Percentiles rank a stretch among this genome's conserved stretches.
Evolutionary conservation across 2,329 filamentous ascomycete genomes (phyloP).

Genomic region (Penicillium janthinellum): DNA sequence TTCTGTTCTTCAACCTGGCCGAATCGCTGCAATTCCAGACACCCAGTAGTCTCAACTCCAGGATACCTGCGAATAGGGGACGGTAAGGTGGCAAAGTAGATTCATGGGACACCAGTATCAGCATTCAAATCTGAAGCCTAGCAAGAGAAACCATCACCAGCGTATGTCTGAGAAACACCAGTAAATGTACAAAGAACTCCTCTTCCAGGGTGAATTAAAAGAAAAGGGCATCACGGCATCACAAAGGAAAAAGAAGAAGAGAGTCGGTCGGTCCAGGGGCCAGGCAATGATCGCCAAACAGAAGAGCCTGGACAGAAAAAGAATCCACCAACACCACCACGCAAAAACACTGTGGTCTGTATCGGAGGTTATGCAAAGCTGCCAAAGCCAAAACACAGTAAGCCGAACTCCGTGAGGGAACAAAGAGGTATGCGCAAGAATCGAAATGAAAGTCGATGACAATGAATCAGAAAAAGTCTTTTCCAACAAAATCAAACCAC

Average conservation of each 20-base stretch:
- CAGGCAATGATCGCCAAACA: constrained; percentile 4
- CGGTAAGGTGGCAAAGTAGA: neutral
- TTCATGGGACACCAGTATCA: neutral
- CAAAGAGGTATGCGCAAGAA: constrained; percentile 30
- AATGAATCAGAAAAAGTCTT: constrained; percentile 8
- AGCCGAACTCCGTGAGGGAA: constrained; percentile 24
- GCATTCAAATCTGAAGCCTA: constrained; percentile 1
- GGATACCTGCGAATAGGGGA: neutral
- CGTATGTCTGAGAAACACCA: constrained; percentile 21
- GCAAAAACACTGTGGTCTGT: constrained; percentile 22
- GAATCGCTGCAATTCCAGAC: neutral
- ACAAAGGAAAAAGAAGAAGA: constrained; percentile 32
- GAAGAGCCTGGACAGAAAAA: constrained; percentile 15
- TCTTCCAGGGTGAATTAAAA: constrained; percentile 20
- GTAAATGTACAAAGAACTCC: constrained; percentile 32
- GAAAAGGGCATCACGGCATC: constrained; percentile 35
- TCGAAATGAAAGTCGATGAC: constrained; percentile 18
- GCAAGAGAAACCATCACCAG: constrained; percentile 2
- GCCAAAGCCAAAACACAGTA: constrained; percentile 14
- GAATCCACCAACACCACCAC: neutral
- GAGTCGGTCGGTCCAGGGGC: constrained; percentile 16
- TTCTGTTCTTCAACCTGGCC: no score
- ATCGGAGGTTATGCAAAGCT: constrained; percentile 14
- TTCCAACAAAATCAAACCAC: constrained; percentile 7
- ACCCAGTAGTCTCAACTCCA: neutral